Evolutionary conservation across 208 protist species (phyloP), one percentile per base, ranked within the genome.

Genomic region (Trypanosoma caninum): DNA sequence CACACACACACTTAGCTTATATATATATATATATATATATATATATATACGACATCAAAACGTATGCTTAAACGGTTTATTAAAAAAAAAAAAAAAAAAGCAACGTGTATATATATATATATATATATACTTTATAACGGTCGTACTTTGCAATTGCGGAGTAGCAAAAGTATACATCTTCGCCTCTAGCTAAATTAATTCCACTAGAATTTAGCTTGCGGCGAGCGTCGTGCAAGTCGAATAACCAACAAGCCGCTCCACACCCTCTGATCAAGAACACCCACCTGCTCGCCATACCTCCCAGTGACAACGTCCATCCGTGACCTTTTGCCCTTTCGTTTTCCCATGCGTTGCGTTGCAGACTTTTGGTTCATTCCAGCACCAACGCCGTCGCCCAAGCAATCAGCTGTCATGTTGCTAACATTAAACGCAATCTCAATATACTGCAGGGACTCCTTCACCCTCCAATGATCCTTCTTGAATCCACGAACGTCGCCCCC

Each of bases 351-450:
- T 8, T 58, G 55, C 23, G 7, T 35, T 33, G 52, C 41, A 1
- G 57, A 48, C 13, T 59, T 48, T 30, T 51, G 50, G 28, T 60
- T 59, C 9, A 20, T n/a, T 0, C 38, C 41, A 8, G 51, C 41
- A 0, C 71, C 56, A 28, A 40, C 38, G 9, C 25, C 41, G 7
- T 25, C 53, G 9, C 53, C 50, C 22, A 59, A 62, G 42, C 74
- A 82, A 10, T 59, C 50, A 22, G 33, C 61, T 18, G 59, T 66
- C 20, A 86, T 27, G 41, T 53, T 28, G 5, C 31, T 27, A 11
- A 66, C 75, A 44, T 74, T 51, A 34, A 89, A 65, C n/a, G 74
- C 25, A 1, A 85, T 46, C 53, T 89, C 82, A 40, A 84, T 63
- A 42, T 53, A 73, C 22, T 86, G 67, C 13, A 89, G 50, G 14